A percentile compares a stretch with the other conserved stretches of the same genome.
These are phyloP conservation scores for Pelargonium nanum DNA, from an alignment of 345 rosid species.

Conservation along the genomic window DNA sequence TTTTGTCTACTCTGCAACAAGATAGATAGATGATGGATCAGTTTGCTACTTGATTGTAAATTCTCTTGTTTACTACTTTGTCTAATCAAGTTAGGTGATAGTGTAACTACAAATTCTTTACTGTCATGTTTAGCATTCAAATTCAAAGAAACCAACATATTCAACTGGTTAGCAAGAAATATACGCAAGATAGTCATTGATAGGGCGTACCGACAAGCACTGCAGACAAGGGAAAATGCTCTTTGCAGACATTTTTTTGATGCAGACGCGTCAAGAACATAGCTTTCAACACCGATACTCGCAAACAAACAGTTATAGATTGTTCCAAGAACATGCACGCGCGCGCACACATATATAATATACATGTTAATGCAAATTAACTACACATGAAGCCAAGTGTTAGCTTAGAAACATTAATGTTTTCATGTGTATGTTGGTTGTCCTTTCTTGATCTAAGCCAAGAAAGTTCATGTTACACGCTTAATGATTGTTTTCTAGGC, in stretches of 20 bases:
- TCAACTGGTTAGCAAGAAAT: not conserved
- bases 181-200: not conserved
- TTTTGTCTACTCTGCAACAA: too few relatives aligned
- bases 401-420: not conserved
- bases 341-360: too few relatives aligned
- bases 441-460: constrained; percentile 10
- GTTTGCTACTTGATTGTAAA: not conserved
- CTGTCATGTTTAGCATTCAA: not conserved
- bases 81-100: not conserved
- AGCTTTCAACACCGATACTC: too few relatives aligned
- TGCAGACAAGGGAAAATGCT: not conserved
- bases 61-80: not conserved
- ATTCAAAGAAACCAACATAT: not conserved
- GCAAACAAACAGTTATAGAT: too few relatives aligned
- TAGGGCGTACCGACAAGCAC: not conserved
- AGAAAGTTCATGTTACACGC: constrained; percentile 12
- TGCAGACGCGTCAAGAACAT: too few relatives aligned
- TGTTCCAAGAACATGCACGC: too few relatives aligned
- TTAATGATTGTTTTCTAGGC: constrained; percentile 19
- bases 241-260: not conserved
- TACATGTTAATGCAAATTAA: too few relatives aligned
- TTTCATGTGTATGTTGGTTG: constrained; percentile 16
- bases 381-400: too few relatives aligned
- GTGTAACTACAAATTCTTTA: not conserved
- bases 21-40: too few relatives aligned